Conservation (phyloP, 352 stramenopile genomes). For the Globisporangium abappressorium region DNA sequence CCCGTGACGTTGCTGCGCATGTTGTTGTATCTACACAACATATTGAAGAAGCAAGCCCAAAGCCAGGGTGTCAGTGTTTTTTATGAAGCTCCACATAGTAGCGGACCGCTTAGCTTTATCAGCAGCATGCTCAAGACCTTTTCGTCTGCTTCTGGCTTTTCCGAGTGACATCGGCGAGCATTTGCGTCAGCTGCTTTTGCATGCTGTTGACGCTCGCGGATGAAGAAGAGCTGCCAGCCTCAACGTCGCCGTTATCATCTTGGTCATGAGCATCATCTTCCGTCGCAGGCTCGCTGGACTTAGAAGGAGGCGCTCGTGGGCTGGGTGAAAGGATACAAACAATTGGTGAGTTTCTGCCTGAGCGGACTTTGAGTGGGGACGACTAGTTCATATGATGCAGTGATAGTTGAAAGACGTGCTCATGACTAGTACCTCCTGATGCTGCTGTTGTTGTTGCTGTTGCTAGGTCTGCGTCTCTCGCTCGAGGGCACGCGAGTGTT, state of each 20-base stretch:
- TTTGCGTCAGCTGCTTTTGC: slow-evolving; percentile 31
- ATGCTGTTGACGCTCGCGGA: slow-evolving; percentile 17
- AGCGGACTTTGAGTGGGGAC: background rate
- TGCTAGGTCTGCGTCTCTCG: background rate
- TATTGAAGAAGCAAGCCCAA: background rate
- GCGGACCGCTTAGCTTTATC: too few relatives aligned
- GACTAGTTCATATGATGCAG: background rate
- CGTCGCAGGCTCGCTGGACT: slow-evolving; percentile 31
- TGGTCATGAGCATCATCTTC: slow-evolving; percentile 26
- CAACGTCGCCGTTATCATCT: background rate
- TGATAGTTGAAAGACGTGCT: too few relatives aligned
- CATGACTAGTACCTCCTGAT: slow-evolving; percentile 1
- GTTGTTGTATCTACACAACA: slow-evolving; percentile 24
- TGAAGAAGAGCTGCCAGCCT: background rate
- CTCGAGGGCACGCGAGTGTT: slow-evolving; percentile 3
- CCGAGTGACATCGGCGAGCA: slow-evolving; percentile 36
- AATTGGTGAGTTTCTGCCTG: background rate
- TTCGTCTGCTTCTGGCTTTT: slow-evolving; percentile 41
- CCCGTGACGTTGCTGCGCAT: slow-evolving; percentile 27
- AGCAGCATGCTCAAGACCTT: slow-evolving; percentile 19
- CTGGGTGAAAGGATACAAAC: slow-evolving; percentile 6
- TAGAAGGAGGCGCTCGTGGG: slow-evolving; percentile 19
- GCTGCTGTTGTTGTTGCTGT: slow-evolving; percentile 18
- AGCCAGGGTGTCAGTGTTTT: background rate
- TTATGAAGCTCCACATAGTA: too few relatives aligned